phyloP scores from a whole-genome alignment of 139 green algal species.

The Yamagishiella unicocca region DNA sequence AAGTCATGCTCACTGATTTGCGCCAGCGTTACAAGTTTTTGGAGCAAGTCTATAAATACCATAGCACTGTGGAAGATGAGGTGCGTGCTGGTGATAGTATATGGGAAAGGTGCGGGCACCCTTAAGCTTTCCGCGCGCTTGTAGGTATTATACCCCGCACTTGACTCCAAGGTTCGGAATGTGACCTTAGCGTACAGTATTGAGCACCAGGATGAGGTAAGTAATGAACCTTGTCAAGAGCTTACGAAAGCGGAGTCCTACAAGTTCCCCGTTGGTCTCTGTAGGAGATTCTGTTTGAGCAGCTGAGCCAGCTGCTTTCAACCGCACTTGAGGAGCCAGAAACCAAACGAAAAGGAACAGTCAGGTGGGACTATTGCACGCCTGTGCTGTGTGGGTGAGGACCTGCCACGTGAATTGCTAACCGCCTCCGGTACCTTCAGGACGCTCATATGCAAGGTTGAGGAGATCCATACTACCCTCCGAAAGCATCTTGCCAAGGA shows the following conservation, averaged over 20 bases:
- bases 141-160: slow-evolving; percentile 92
- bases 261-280: not conserved
- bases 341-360: slow-evolving; percentile 59
- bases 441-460: slow-evolving; percentile 76
- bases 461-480: slow-evolving; percentile 91
- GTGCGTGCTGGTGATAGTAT: slow-evolving; percentile 53
- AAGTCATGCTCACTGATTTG: slow-evolving; percentile 63
- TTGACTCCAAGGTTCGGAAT: slow-evolving; percentile 93
- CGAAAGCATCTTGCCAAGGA: slow-evolving; percentile 96
- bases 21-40: slow-evolving; percentile 84
- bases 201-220: slow-evolving; percentile 93
- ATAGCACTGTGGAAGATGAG: slow-evolving; percentile 94
- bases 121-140: not conserved
- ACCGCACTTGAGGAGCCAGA: slow-evolving; percentile 66
- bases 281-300: slow-evolving; percentile 89
- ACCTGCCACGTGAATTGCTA: not conserved
- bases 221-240: not conserved
- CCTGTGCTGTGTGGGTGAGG: not conserved
- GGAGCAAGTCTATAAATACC: slow-evolving; percentile 92
- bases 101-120: no score
- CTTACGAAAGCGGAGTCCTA: not conserved
- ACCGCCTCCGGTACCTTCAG: slow-evolving; percentile 40
- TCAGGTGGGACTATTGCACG: slow-evolving; percentile 53
- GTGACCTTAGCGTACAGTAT: slow-evolving; percentile 90
- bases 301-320: slow-evolving; percentile 80